Percentiles rank a stretch among this genome's conserved stretches.
phyloP scores from a whole-genome alignment of 1,284 basidiomycete genomes.

The Coriolopsis trogii region DNA sequence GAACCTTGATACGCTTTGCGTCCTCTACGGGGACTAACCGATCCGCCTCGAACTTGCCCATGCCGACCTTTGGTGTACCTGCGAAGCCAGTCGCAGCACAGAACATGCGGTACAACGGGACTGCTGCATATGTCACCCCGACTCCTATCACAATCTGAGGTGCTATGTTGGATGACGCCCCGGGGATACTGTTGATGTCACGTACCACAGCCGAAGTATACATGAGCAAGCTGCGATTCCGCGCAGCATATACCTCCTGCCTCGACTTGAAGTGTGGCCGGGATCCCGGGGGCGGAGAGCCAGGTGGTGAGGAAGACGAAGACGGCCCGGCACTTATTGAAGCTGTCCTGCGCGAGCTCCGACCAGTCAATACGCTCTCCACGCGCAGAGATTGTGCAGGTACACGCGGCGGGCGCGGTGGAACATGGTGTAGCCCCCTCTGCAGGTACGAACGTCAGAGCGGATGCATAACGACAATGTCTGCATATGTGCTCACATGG shows the following conservation, averaged over 20 bases:
- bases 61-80: constrained; percentile 91
- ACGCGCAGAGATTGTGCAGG: not conserved
- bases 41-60: constrained; percentile 79
- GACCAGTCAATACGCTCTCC: not conserved
- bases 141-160: constrained; percentile 76
- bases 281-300: constrained; percentile 16
- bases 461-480: not conserved
- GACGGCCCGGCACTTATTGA: constrained; percentile 19
- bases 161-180: not conserved
- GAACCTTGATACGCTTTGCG: constrained; percentile 84
- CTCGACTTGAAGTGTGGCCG: constrained; percentile 25
- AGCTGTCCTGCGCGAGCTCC: constrained; percentile 13
- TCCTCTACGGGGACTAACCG: constrained; percentile 78
- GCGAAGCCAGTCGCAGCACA: constrained; percentile 97
- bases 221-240: constrained; percentile 77
- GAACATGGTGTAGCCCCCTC: constrained; percentile 10
- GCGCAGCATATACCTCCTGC: constrained; percentile 45
- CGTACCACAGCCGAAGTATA: constrained; percentile 79
- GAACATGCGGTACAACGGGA: constrained; percentile 97
- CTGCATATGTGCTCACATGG: constrained; percentile 7
- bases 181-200: constrained; percentile 12
- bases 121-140: constrained; percentile 93
- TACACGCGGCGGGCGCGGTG: constrained; percentile 2
- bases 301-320: constrained; percentile 1
- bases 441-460: not conserved